A percentile compares a stretch with the other conserved stretches of the same genome.
These are phyloP conservation scores for Cadophora sp. DNA, from an alignment of 2,329 filamentous ascomycete species.

Conservation along the genomic window DNA sequence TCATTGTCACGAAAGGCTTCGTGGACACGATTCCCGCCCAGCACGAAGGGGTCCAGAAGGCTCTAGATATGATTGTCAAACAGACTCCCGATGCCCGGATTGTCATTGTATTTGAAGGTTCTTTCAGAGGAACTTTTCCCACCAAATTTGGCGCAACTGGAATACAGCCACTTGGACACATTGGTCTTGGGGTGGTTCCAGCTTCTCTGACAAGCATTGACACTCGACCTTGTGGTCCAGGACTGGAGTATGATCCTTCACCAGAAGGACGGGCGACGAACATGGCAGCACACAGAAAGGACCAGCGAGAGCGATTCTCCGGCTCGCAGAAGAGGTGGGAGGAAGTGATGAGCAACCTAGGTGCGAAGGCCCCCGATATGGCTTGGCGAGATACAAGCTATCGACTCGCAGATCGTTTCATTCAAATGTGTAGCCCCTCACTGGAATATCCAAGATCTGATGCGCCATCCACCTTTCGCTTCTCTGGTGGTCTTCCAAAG, in stretches of 20 bases:
- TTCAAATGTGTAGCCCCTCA: slow-evolving; percentile 45
- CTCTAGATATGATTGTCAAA: slow-evolving; percentile 40
- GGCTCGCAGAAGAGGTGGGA: slow-evolving; percentile 9
- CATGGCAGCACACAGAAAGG: slow-evolving; percentile 34
- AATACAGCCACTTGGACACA: slow-evolving; percentile 45
- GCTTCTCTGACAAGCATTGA: slow-evolving; percentile 46
- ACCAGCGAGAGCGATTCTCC: slow-evolving; percentile 32
- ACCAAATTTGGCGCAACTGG: slow-evolving; percentile 48
- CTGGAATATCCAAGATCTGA: slow-evolving; percentile 40
- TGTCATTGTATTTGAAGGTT: slow-evolving; percentile 51
- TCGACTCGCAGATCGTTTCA: slow-evolving; percentile 38
- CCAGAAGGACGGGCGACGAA: slow-evolving; percentile 47
- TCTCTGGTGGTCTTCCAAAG: neutral
- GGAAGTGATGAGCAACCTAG: slow-evolving; percentile 2
- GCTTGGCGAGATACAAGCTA: slow-evolving; percentile 37
- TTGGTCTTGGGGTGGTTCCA: slow-evolving; percentile 49
- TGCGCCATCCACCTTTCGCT: neutral
- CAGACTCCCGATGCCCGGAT: slow-evolving; percentile 38
- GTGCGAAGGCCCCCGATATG: slow-evolving; percentile 3
- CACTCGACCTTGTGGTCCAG: slow-evolving; percentile 38
- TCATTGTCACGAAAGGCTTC: neutral
- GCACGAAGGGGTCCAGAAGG: slow-evolving; percentile 14
- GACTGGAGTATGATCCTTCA: slow-evolving; percentile 46
- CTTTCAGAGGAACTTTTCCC: slow-evolving; percentile 47
- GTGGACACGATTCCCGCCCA: neutral